Conservation (phyloP, 1,284 basidiomycete genomes). For the Amanita bisporigera region DNA sequence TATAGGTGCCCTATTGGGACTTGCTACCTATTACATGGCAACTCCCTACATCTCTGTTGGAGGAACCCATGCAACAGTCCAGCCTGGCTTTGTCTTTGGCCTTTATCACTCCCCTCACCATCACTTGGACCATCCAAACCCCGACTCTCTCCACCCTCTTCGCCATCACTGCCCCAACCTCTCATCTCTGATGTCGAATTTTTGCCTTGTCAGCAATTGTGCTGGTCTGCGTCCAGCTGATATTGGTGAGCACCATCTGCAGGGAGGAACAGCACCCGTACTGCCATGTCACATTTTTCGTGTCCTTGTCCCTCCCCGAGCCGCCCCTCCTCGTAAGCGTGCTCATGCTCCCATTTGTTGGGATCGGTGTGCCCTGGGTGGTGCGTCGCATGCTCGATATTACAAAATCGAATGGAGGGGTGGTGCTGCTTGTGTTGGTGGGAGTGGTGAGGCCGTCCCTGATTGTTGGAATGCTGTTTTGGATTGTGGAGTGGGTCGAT, state of each 20-base stretch:
- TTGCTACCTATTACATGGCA: constrained; percentile 43
- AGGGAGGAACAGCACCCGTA: constrained; percentile 94
- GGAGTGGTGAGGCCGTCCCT: constrained; percentile 63
- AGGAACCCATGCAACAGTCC: constrained; percentile 49
- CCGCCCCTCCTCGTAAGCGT: constrained; percentile 64
- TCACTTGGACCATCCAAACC: constrained; percentile 39
- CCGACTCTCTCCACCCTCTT: constrained; percentile 45
- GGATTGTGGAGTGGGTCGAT: constrained; percentile 84
- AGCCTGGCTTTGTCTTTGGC: constrained; percentile 49
- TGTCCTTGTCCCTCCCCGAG: constrained; percentile 67
- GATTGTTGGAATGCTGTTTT: constrained; percentile 65
- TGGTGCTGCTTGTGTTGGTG: constrained; percentile 69
- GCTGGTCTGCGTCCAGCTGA: constrained; percentile 73
- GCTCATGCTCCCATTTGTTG: constrained; percentile 56
- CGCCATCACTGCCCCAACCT: constrained; percentile 63
- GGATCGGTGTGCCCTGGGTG: constrained; percentile 62
- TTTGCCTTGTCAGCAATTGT: constrained; percentile 72
- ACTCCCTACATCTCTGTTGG: constrained; percentile 40
- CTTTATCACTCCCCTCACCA: constrained; percentile 32
- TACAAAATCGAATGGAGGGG: constrained; percentile 76
- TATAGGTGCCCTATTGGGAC: constrained; percentile 52
- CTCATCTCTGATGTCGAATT: constrained; percentile 76
- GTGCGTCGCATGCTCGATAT: constrained; percentile 66
- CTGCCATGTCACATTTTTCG: constrained; percentile 89
- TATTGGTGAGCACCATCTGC: constrained; percentile 83